Base-by-base conservation (phyloP, 805 yeast genomes). In the Candida alai region DNA sequence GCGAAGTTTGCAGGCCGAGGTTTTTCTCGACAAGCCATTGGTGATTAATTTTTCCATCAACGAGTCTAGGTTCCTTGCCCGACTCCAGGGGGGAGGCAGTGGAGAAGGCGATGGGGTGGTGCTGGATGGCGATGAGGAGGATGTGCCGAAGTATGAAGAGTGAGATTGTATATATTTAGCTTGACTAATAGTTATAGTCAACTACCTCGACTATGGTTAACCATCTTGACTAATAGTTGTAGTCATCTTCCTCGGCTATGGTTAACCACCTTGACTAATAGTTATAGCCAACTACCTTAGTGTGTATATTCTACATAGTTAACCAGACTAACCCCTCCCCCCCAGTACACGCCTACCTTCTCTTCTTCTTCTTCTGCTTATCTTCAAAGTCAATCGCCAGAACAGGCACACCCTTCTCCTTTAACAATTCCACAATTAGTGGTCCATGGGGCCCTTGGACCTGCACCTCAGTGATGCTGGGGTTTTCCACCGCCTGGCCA, bases 401-500 rank as follows among this genome's bases (percentile, higher is more conserved):
- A 4, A 70, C 54, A 16, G 82, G 80, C 17, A 90, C 59, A 0
- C 95, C 95, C 38, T 76, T 64, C 4, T 61, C 62, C 28, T 62
- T 69, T 37, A 89, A 59, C 28, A 80, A 54, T 2, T 78, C 80
- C n/a, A 69, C 61, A 8, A 83, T 75, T 0, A 70, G 54, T 30
- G 75, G 71, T 16, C 78, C 78, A 53, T 90, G 97, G 2, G 90
- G 84, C 0, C 98, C 98, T 61, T 93, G 97, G 2, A 93, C 95
- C 30, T 78, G 71, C 4, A 93, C 87, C 48, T 85, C 94, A 25
- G 68, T 56, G 0, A 72, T 49, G 24, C 69, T 72, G 4, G 80
- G 80, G 33, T 74, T 71, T 24, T 73, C 74, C 11, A 65, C 63
- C 26, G 76, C 73, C 19, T 74, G 77, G 0, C 80, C 81, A 8